These are phyloP conservation scores for Cladosporium sphaerospermum DNA, from an alignment of 2,329 filamentous ascomycete genomes.

Conservation along the genomic window DNA sequence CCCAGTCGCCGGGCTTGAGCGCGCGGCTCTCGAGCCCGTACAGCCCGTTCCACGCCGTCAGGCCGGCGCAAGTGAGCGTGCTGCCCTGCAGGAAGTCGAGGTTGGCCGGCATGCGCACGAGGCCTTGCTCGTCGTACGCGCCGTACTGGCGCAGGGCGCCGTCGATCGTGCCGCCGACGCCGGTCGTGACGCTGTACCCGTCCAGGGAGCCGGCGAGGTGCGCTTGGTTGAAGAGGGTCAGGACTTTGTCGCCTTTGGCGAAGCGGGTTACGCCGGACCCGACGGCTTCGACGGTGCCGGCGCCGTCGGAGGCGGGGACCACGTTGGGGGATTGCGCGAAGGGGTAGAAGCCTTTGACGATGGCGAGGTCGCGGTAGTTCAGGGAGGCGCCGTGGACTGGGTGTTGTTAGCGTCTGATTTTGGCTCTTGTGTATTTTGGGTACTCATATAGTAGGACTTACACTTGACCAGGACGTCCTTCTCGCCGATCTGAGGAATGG, in stretches of 20 bases:
- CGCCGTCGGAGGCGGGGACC: slow-evolving; percentile 45
- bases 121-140: slow-evolving; percentile 59
- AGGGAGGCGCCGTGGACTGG: slow-evolving; percentile 43
- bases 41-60: slow-evolving; percentile 49
- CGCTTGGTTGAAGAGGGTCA: slow-evolving; percentile 57
- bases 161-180: slow-evolving; percentile 62
- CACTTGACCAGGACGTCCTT: slow-evolving; percentile 66
- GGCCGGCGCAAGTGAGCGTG: slow-evolving; percentile 42
- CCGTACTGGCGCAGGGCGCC: slow-evolving; percentile 63
- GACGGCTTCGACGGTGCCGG: slow-evolving; percentile 47
- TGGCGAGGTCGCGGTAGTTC: slow-evolving; percentile 46
- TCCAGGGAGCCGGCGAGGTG: slow-evolving; percentile 48
- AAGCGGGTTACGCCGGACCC: slow-evolving; percentile 52
- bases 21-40: slow-evolving; percentile 41
- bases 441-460: slow-evolving; percentile 19
- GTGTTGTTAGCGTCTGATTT: slow-evolving; percentile 7
- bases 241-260: slow-evolving; percentile 53
- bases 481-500: slow-evolving; percentile 58
- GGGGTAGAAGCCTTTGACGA: slow-evolving; percentile 42
- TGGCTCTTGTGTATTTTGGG: not conserved
- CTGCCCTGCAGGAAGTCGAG: slow-evolving; percentile 42
- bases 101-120: slow-evolving; percentile 58
- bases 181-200: slow-evolving; percentile 39
- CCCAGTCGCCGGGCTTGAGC: slow-evolving; percentile 37
- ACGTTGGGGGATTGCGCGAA: slow-evolving; percentile 37